Evolutionary conservation across 352 stramenopile genomes (phyloP).

Genomic region (Globisporangium takayamanum): DNA sequence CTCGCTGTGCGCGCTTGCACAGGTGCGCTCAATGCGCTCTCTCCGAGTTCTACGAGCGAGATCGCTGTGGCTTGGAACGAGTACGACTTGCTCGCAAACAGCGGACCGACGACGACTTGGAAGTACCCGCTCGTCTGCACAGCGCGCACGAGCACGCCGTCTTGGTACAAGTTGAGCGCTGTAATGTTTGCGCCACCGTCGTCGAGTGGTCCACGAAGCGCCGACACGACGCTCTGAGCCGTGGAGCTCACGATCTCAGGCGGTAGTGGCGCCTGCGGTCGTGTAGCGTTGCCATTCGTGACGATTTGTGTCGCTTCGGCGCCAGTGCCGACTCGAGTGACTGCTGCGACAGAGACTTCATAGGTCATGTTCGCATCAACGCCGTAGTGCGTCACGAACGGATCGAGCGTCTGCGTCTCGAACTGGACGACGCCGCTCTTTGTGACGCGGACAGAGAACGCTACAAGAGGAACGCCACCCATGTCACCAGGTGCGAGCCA

Average conservation of each 20-base stretch:
- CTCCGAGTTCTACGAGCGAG: slow-evolving; percentile 20
- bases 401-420: neutral
- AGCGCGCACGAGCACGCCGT: slow-evolving; percentile 22
- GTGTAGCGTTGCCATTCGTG: slow-evolving; percentile 20
- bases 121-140: slow-evolving; percentile 14
- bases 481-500: slow-evolving; percentile 31
- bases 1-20: slow-evolving; percentile 20
- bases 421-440: slow-evolving; percentile 2
- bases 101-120: slow-evolving; percentile 17
- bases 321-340: slow-evolving; percentile 24
- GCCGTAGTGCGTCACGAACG: slow-evolving; percentile 18
- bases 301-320: slow-evolving; percentile 5
- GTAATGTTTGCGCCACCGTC: slow-evolving; percentile 32
- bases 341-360: slow-evolving; percentile 16
- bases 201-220: slow-evolving; percentile 30
- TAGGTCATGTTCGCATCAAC: slow-evolving; percentile 24
- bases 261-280: slow-evolving; percentile 16
- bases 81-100: slow-evolving; percentile 29
- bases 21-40: slow-evolving; percentile 25
- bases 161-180: slow-evolving; percentile 31
- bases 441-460: slow-evolving; percentile 9
- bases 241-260: slow-evolving; percentile 19
- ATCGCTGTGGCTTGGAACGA: slow-evolving; percentile 24
- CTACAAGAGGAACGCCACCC: slow-evolving; percentile 27
- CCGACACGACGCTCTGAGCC: slow-evolving; percentile 27